phyloP scores from a whole-genome alignment of 2,329 filamentous ascomycete species.

The Fusarium sp. region DNA sequence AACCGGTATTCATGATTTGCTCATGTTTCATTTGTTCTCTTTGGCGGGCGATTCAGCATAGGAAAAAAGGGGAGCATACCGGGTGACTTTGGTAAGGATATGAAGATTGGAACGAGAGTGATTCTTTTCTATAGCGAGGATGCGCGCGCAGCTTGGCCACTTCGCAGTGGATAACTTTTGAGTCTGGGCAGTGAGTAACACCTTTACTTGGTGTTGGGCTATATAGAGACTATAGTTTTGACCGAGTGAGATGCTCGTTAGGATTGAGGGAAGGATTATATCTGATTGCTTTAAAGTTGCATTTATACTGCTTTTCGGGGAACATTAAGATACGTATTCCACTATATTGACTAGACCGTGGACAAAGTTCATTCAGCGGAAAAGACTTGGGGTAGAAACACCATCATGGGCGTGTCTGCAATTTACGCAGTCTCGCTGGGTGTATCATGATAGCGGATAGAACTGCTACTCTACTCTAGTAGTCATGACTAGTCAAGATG shows the following conservation, averaged over 20 bases:
- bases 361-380: not conserved
- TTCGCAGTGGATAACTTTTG: not conserved
- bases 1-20: slow-evolving; percentile 43
- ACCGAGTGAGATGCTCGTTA: not conserved
- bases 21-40: slow-evolving; percentile 40
- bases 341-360: not conserved
- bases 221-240: slow-evolving; percentile 14
- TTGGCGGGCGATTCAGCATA: slow-evolving; percentile 40
- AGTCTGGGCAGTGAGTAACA: not conserved
- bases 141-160: not conserved
- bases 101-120: not conserved
- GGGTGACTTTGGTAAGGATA: slow-evolving; percentile 23
- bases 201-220: not conserved
- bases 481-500: slow-evolving; percentile 13
- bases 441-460: not conserved
- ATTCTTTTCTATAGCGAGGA: not conserved
- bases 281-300: not conserved
- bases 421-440: not conserved
- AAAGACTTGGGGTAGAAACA: not conserved
- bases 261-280: not conserved
- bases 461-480: not conserved
- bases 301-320: not conserved
- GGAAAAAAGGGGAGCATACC: slow-evolving; percentile 35
- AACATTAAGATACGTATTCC: not conserved
- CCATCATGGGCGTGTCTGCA: not conserved